Evolutionary conservation across 352 stramenopile genomes (phyloP).

Genomic region (Globisporangium middletonii): DNA sequence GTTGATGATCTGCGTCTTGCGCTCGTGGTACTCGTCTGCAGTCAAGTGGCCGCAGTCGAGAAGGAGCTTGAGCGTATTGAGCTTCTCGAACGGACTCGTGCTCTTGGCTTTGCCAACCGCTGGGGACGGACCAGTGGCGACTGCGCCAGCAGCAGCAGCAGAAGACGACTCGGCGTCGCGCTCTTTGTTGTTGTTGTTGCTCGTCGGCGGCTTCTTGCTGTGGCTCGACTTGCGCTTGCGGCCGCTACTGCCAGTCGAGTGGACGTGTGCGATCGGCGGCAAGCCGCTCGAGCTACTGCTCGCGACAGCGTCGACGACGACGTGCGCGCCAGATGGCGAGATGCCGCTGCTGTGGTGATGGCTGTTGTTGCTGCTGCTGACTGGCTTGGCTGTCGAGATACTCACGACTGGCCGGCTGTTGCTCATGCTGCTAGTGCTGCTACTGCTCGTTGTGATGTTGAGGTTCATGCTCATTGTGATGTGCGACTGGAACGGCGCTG

Average conservation of each 20-base stretch:
- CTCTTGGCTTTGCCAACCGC: conserved; percentile 4
- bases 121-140: background rate
- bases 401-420: conserved; percentile 12
- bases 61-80: conserved; percentile 81
- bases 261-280: background rate
- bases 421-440: conserved; percentile 7
- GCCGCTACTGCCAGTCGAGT: conserved; percentile 1
- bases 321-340: conserved; percentile 1
- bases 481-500: conserved; percentile 12
- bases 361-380: background rate
- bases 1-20: conserved; percentile 86
- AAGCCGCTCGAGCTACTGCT: background rate
- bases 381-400: conserved; percentile 10
- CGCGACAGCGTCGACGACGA: background rate
- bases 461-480: conserved; percentile 21
- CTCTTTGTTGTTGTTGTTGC: conserved; percentile 10
- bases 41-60: conserved; percentile 75
- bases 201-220: conserved; percentile 10
- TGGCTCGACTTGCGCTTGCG: conserved; percentile 17
- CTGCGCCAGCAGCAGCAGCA: background rate
- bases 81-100: conserved; percentile 73
- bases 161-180: conserved; percentile 4
- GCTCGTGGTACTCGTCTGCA: conserved; percentile 72
- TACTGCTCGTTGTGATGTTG: conserved; percentile 16
- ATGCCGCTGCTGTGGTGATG: conserved; percentile 2